Evolutionary conservation across 768 basidiomycete genomes (phyloP).

Genomic region (Russula ochroleuca): DNA sequence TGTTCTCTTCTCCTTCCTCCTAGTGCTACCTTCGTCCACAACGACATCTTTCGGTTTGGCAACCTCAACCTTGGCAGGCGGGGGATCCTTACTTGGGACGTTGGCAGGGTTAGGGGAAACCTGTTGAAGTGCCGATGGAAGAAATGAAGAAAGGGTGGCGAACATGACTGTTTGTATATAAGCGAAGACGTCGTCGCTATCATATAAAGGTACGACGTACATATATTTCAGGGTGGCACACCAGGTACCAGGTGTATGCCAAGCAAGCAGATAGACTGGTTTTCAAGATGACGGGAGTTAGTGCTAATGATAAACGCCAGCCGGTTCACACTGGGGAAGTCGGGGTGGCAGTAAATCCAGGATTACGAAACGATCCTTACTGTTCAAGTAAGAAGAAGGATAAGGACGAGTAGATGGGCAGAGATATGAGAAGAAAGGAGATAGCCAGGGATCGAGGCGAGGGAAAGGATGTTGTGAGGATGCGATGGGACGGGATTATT

Average conservation of each 20-base stretch:
- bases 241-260: neutral
- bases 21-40: conserved; percentile 35
- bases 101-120: conserved; percentile 21
- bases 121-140: conserved; percentile 22
- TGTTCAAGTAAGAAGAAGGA: neutral
- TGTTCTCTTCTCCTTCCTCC: conserved; percentile 46
- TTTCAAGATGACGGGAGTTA: conserved; percentile 13
- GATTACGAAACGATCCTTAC: neutral
- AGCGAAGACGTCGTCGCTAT: neutral
- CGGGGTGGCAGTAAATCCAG: neutral
- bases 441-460: neutral
- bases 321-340: neutral
- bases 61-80: neutral
- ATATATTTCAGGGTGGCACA: neutral
- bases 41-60: conserved; percentile 6
- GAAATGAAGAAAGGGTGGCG: conserved; percentile 23
- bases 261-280: conserved; percentile 6
- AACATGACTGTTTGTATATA: conserved; percentile 18
- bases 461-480: neutral
- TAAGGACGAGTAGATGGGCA: neutral
- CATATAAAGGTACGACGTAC: conserved; percentile 3
- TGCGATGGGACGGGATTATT: neutral
- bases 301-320: neutral
- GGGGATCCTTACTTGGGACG: neutral
- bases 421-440: neutral